Base-by-base conservation (phyloP, 1,139 yeast genomes). In the Suhomyces anneliseae region DNA sequence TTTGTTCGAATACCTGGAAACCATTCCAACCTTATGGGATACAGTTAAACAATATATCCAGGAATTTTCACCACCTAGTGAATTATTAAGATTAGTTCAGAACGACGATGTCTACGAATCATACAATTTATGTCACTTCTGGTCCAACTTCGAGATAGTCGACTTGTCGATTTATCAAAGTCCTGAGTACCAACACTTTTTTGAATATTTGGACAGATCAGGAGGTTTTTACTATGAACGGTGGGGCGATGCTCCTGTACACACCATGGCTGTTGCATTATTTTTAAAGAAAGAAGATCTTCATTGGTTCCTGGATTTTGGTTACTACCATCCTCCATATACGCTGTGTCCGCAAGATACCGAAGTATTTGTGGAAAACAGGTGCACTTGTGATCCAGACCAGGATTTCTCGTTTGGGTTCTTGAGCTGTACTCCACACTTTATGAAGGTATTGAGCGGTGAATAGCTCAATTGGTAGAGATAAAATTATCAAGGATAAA, bases 231-330 rank as follows among this genome's bases (percentile, higher is more conserved):
- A 52, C 51, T 70, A 71, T 50, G 75, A 70, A 52, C 53, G 76
- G 39, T 71, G 76, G 76, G 76, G 76, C 6, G 76, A 70, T 52
- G 76, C 75, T 1, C 76, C 76, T 0, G 56, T 71, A 9, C 75
- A 70, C 52, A 53, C 72, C 0, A 53, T 70, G 34, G 72, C 65
- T 4, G 55, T 67, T 11, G 60, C 66, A 38, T 47, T 61, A 36
- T 57, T 65, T 39, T 51, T 69, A 36, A 41, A 52, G 11, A 60
- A 57, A 27, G 42, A 49, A 15, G 66, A 69, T 27, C 39, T 71
- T 11, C 62, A 65, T 51, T 69, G 72, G 67, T 65, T 70, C 43
- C 54, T 55, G 6, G 66, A 68, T 44, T 43, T 69, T 8, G 76
- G 76, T 26, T 71, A 70, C 47, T 57, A 46, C 46, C 76, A 71